These are phyloP conservation scores for Bocquillonia castaneifolia DNA, from an alignment of 441 rosid species.

Conservation along the genomic window DNA sequence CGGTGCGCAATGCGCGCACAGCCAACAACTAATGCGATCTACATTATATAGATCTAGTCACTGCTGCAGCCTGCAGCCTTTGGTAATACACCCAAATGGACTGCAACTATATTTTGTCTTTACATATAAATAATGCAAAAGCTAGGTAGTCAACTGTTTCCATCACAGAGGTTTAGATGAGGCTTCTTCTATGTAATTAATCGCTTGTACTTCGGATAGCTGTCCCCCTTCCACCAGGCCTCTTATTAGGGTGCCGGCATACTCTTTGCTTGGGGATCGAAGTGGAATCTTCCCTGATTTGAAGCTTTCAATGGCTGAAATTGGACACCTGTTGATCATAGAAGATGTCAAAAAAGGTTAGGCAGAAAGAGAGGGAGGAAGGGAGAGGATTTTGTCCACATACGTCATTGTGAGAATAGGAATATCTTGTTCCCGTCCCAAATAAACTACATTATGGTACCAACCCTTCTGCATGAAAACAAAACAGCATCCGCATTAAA, in stretches of 20 bases:
- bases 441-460: slow-evolving; percentile 66
- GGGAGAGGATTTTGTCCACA: slow-evolving; percentile 7
- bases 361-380: background rate
- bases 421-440: slow-evolving; percentile 55
- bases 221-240: slow-evolving; percentile 82
- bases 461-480: slow-evolving; percentile 49
- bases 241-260: slow-evolving; percentile 44
- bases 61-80: too few species aligned
- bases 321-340: slow-evolving; percentile 47
- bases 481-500: background rate
- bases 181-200: slow-evolving; percentile 56
- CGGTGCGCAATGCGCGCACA: background rate
- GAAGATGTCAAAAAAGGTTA: background rate
- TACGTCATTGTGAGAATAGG: slow-evolving; percentile 89
- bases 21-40: too few species aligned
- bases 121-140: background rate
- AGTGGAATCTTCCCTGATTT: slow-evolving; percentile 48
- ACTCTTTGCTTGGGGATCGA: slow-evolving; percentile 42
- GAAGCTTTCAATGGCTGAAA: slow-evolving; percentile 34
- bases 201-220: slow-evolving; percentile 55
- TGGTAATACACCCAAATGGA: too few species aligned
- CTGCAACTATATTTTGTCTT: background rate
- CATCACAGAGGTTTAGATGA: slow-evolving; percentile 41
- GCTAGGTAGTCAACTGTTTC: background rate
- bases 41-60: too few species aligned